Base-by-base conservation (phyloP, 108 stramenopile species). In the Cyclotella choctawhatcheeana region DNA sequence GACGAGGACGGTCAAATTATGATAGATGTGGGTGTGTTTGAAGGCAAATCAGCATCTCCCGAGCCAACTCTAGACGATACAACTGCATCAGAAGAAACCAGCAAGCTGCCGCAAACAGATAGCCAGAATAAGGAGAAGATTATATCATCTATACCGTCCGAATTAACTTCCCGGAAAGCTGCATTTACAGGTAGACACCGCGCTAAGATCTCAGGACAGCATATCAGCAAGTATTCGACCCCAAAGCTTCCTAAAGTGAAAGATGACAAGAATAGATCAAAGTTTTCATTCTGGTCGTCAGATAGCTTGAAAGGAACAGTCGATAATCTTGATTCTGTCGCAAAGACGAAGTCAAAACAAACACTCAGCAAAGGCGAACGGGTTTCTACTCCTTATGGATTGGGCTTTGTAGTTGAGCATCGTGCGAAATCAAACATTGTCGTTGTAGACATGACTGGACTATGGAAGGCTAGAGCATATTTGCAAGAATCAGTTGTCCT, bases 301-400 rank as follows among this genome's bases (percentile, higher is more conserved):
- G 64, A 74, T 69, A 71, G 67, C 53, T 33, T 77, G 60, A 81
- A 73, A 66, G 73, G 65, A 72, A 71, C 82, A 22, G 75, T 84
- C 55, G 66, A 81, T 22, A 73, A 52, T 3, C 33, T 40, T 44
- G 70, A 72, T 33, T 47, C 82, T 16, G 81, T 71, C 33, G 81
- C 68, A 32, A 67, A 71, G 54, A 60, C 80, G 24, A 83, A 82
- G 22, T 79, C 76, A 24, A 83, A 84, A 34, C 79, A 64, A 24
- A 54, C 54, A 21, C 81, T 88, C 30, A 74, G 77, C 43, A 62
- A 40, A n/a, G 92, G 92, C 21, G 92, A 90, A 27, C 77, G 81
- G 40, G 91, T 92, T 66, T 81, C 82, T 4, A 94, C 96, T 31
- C 92, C 91, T 13, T 96, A 89, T 67, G 96, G 96, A 20, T 62